These are phyloP conservation scores for Tylopilus balloui DNA, from an alignment of 768 basidiomycete genomes.

Conservation along the genomic window DNA sequence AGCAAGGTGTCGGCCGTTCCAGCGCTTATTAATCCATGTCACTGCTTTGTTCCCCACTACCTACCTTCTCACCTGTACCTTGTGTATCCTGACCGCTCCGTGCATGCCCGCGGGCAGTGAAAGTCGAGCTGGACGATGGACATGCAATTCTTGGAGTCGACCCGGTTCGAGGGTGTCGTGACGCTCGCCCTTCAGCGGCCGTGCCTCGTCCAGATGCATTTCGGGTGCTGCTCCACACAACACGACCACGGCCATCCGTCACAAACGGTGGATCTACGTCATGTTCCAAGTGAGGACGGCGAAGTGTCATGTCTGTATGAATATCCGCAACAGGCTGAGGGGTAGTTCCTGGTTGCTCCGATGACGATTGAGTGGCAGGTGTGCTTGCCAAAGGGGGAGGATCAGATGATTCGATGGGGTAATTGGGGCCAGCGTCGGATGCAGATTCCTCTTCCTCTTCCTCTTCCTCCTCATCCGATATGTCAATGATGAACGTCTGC, in stretches of 20 bases:
- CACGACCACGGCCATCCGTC: constrained; percentile 62
- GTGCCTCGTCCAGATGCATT: constrained; percentile 16
- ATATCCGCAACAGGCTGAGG: constrained; percentile 1
- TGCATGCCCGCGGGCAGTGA: constrained; percentile 12
- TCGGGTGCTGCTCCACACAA: constrained; percentile 41
- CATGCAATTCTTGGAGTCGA: constrained; percentile 17
- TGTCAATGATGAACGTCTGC: constrained; percentile 31
- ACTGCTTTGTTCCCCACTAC: constrained; percentile 9
- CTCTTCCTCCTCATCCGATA: constrained; percentile 29
- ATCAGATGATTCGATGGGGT: not conserved
- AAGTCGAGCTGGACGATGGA: constrained; percentile 13
- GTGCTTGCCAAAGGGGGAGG: not conserved
- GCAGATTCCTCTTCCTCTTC: constrained; percentile 20
- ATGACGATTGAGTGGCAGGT: not conserved
- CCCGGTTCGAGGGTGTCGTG: constrained; percentile 20
- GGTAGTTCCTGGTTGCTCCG: not conserved
- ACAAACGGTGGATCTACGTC: constrained; percentile 48
- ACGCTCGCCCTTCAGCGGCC: constrained; percentile 18
- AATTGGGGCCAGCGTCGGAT: not conserved
- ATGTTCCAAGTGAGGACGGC: constrained; percentile 28
- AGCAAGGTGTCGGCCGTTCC: not conserved
- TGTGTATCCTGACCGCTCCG: constrained; percentile 21
- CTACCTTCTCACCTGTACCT: constrained; percentile 16
- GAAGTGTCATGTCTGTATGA: constrained; percentile 1
- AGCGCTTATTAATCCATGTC: constrained; percentile 11